phyloP scores from a whole-genome alignment of 805 yeast genomes.

The Wickerhamiella shivajii region DNA sequence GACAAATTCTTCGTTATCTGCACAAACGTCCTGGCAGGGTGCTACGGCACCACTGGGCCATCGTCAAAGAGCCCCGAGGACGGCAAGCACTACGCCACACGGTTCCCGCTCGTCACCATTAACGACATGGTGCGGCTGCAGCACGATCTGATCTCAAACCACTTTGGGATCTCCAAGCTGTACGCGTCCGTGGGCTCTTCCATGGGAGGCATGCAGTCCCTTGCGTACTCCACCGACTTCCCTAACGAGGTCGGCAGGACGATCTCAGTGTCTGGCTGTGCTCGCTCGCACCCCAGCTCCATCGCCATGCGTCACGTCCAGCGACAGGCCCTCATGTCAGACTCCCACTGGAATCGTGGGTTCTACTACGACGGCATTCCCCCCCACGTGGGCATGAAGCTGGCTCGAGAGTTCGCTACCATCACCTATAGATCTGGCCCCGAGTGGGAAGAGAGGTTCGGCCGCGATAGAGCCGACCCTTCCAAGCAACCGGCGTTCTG shows the following conservation, averaged over 20 bases:
- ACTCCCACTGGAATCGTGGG: conserved; percentile 89
- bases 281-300: conserved; percentile 85
- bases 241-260: conserved; percentile 61
- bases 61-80: conserved; percentile 63
- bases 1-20: conserved; percentile 69
- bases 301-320: conserved; percentile 90
- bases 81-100: conserved; percentile 56
- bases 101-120: conserved; percentile 73
- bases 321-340: conserved; percentile 85
- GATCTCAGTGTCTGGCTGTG: conserved; percentile 80
- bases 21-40: conserved; percentile 86
- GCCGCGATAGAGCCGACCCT: conserved; percentile 75
- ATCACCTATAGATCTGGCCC: conserved; percentile 92
- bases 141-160: conserved; percentile 45
- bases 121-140: conserved; percentile 90
- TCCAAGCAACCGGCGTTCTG: conserved; percentile 70
- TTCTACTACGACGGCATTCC: conserved; percentile 66
- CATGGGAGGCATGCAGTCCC: conserved; percentile 98
- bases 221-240: conserved; percentile 75
- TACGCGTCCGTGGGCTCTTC: conserved; percentile 80
- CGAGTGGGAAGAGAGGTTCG: conserved; percentile 90
- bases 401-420: conserved; percentile 87
- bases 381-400: conserved; percentile 90
- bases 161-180: conserved; percentile 47
- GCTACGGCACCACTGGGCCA: conserved; percentile 93